A percentile compares a stretch with the other conserved stretches of the same genome.
phyloP scores from a whole-genome alignment of 129 eudicot genomes.

The Flaveria ramosissima region DNA sequence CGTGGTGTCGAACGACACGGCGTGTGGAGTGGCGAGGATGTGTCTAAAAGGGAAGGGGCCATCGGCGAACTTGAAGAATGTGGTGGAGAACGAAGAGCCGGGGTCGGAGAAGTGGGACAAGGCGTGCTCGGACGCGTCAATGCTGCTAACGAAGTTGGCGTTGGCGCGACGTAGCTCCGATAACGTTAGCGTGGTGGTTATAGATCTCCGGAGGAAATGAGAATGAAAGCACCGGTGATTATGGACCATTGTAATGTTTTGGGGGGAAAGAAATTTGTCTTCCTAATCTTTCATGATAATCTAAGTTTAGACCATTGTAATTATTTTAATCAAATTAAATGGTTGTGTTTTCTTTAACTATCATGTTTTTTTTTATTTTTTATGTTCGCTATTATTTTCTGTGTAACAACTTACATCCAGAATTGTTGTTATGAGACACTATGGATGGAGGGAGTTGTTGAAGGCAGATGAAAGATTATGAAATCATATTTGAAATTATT shows the following conservation, averaged over 20 bases:
- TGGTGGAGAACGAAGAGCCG: slow-evolving; percentile 3
- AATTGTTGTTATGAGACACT: too few relatives aligned
- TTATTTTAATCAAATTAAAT: slow-evolving; percentile 37
- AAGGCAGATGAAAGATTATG: neutral
- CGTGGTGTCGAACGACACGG: slow-evolving; percentile 82
- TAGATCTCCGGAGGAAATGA: slow-evolving; percentile 65
- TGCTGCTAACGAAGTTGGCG: slow-evolving; percentile 70
- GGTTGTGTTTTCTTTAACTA: slow-evolving; percentile 17
- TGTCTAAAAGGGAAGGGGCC: slow-evolving; percentile 61
- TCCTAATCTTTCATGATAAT: slow-evolving; percentile 18
- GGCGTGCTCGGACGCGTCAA: slow-evolving; percentile 68
- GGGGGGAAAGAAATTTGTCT: slow-evolving; percentile 1
- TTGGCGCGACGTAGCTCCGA: slow-evolving; percentile 76
- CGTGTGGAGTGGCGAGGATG: slow-evolving; percentile 81
- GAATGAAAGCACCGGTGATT: neutral
- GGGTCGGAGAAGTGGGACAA: slow-evolving; percentile 42
- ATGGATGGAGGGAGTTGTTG: too few relatives aligned
- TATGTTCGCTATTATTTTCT: too few relatives aligned
- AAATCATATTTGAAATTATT: neutral
- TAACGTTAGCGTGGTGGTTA: slow-evolving; percentile 78
- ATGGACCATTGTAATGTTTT: slow-evolving; percentile 12
- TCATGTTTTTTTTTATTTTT: neutral
- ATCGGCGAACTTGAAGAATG: slow-evolving; percentile 6
- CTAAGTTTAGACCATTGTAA: slow-evolving; percentile 37
- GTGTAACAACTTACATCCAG: too few relatives aligned